Base-by-base conservation (phyloP, 768 basidiomycete genomes). In the Mycena crocata region DNA sequence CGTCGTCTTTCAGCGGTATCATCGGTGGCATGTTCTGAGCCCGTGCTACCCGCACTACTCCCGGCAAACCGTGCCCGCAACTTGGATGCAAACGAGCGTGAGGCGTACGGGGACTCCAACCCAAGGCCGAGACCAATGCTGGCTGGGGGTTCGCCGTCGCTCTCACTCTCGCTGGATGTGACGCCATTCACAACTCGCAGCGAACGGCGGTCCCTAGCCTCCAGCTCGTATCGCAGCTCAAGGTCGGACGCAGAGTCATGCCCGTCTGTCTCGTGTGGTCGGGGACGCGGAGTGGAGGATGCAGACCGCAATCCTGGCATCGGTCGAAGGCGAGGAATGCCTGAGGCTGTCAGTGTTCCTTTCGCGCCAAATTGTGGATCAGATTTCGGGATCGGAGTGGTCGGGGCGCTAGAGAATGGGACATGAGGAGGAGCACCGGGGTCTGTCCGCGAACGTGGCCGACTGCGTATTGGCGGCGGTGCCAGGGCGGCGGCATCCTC, bases 211-310 rank as follows among this genome's bases (percentile, higher is more conserved):
- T 68, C 66, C 42, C 64, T 26, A 5, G 56, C 60, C 35, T 67
- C 64, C 35, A 62, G 50, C 42, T 75, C 74, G 37, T 64, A 73
- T 5, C 71, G 68, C 48, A 67, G 23, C 45, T 70, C 69, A 8
- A 70, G 72, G 62, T 86, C 84, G 5, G 83, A 57, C 57, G 86
- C 84, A 14, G 85, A 86, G 31, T 85, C 84, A 49, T 83, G 81
- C 1, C 49, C 40, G 17, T 48, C 39, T 8, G 28, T 26, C 42
- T 52, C 49, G 24, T 13, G 28, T 19, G 6, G 48, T 31, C 42
- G 62, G 5, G 77, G 64, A 8, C 67, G 75, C 21, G 66, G 61
- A 13, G 70, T 68, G 15, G 73, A 66, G 30, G 67, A 70, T n/a
- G 72, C 56, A 39, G 71, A 71, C 17, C 73, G 69, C 12, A 74